phyloP scores from a whole-genome alignment of 352 stramenopile genomes.

The Phytophthora multivora region DNA sequence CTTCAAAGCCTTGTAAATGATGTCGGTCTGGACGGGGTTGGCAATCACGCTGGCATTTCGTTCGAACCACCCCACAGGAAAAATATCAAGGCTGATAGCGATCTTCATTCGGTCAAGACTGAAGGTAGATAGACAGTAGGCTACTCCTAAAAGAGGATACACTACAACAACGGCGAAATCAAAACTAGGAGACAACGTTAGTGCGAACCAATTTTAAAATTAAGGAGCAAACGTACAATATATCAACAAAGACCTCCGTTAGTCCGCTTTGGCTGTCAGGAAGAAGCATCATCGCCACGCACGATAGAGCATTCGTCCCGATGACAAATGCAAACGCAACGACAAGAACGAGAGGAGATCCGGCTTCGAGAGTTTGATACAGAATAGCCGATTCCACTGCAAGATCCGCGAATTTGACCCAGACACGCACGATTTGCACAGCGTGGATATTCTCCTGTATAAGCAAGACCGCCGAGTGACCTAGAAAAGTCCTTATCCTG shows the following conservation, averaged over 20 bases:
- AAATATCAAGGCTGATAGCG: constrained; percentile 36
- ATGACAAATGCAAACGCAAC: constrained; percentile 12
- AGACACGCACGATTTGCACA: constrained; percentile 7
- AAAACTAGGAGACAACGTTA: constrained; percentile 21
- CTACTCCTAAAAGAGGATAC: constrained; percentile 32
- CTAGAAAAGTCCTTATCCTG: neutral
- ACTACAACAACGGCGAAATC: constrained; percentile 34
- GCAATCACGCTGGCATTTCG: constrained; percentile 23
- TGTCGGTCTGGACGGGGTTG: constrained; percentile 25
- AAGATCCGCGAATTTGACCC: constrained; percentile 20
- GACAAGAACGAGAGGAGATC: constrained; percentile 6
- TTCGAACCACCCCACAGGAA: constrained; percentile 37
- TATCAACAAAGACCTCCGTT: neutral
- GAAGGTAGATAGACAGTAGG: constrained; percentile 37
- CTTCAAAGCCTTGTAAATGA: constrained; percentile 28
- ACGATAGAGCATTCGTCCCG: constrained; percentile 4
- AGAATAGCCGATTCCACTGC: constrained; percentile 12
- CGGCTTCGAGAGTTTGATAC: constrained; percentile 13
- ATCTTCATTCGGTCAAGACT: constrained; percentile 26
- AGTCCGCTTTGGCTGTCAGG: neutral
- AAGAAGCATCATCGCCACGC: constrained; percentile 8
- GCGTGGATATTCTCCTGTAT: neutral
- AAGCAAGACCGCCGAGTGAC: neutral
- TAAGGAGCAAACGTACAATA: neutral
- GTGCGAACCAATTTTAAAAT: neutral